phyloP scores from a whole-genome alignment of 768 basidiomycete genomes.

The Wakefieldia striispora region DNA sequence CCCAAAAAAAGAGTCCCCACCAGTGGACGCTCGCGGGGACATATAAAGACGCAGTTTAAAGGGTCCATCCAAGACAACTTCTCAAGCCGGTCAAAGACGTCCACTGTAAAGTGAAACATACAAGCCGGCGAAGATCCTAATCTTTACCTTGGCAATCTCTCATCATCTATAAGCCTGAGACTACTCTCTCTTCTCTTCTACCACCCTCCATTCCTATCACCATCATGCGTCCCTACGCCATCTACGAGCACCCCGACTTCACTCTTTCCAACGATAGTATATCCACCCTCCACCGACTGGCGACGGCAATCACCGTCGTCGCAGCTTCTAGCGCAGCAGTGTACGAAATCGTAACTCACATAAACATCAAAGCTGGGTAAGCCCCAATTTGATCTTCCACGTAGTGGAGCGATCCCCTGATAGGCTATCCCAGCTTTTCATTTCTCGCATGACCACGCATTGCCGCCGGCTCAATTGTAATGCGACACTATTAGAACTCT shows the following conservation, averaged over 20 bases:
- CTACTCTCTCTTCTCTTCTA: not conserved
- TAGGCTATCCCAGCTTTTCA: constrained; percentile 5
- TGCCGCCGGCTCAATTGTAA: no score
- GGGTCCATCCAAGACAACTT: no score
- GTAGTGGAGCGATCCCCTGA: constrained; percentile 1
- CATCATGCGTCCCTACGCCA: constrained; percentile 33
- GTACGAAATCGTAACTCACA: constrained; percentile 25
- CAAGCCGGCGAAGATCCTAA: no score
- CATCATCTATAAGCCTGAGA: no score
- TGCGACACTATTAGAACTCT: no score
- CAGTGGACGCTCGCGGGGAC: no score
- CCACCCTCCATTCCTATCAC: not conserved
- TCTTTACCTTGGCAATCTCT: no score
- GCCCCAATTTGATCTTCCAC: not conserved
- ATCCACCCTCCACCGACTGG: constrained; percentile 24
- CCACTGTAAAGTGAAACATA: no score
- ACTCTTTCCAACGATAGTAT: constrained; percentile 25
- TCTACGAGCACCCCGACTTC: constrained; percentile 35
- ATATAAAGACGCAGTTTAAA: no score
- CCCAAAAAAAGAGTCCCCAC: no score
- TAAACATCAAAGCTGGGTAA: constrained; percentile 19
- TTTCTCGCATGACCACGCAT: constrained; percentile 8
- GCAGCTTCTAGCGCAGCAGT: constrained; percentile 34
- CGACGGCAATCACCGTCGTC: constrained; percentile 27
- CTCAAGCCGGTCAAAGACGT: no score